Evolutionary conservation across 1,284 basidiomycete species (phyloP).

Genomic region (Rhodotorula sp.): DNA sequence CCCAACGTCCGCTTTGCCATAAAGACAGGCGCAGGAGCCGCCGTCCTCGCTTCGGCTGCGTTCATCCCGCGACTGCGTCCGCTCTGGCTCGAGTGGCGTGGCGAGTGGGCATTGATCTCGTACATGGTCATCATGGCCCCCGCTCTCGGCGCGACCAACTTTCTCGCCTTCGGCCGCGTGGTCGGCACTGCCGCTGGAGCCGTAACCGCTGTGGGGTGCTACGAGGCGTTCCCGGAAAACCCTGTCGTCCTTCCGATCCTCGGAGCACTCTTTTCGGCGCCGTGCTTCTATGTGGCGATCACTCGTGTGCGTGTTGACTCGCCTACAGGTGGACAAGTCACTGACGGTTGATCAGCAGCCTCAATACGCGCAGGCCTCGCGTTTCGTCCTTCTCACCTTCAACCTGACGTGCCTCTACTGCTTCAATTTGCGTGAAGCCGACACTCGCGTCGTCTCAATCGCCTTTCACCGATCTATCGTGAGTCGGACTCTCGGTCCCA

Average conservation of each 20-base stretch:
- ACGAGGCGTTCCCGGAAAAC: slow-evolving; percentile 66
- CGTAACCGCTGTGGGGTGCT: slow-evolving; percentile 24
- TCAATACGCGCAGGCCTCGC: slow-evolving; percentile 43
- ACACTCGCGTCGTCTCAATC: slow-evolving; percentile 46
- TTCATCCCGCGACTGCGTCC: slow-evolving; percentile 54
- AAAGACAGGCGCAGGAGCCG: slow-evolving; percentile 66
- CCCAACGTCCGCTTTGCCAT: slow-evolving; percentile 82
- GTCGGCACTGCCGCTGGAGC: slow-evolving; percentile 62
- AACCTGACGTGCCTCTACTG: slow-evolving; percentile 87
- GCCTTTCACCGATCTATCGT: slow-evolving; percentile 47
- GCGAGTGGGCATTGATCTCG: slow-evolving; percentile 91
- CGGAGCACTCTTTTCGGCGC: slow-evolving; percentile 86
- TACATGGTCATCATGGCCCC: slow-evolving; percentile 82
- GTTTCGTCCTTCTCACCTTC: slow-evolving; percentile 79
- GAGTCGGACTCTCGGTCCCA: slow-evolving; percentile 20
- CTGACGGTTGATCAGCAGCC: slow-evolving; percentile 12
- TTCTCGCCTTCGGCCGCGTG: slow-evolving; percentile 62
- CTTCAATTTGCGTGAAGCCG: slow-evolving; percentile 53
- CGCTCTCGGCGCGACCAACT: slow-evolving; percentile 67
- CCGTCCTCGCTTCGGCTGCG: slow-evolving; percentile 40
- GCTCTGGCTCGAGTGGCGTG: slow-evolving; percentile 75
- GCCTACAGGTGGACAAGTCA: too few relatives aligned
- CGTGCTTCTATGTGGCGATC: slow-evolving; percentile 90
- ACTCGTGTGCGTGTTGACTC: slow-evolving; percentile 55
- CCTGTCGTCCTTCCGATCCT: slow-evolving; percentile 73